A percentile compares a stretch with the other conserved stretches of the same genome.
Conservation (phyloP, 2,329 filamentous ascomycete species). For the Alternaria arbusti region DNA sequence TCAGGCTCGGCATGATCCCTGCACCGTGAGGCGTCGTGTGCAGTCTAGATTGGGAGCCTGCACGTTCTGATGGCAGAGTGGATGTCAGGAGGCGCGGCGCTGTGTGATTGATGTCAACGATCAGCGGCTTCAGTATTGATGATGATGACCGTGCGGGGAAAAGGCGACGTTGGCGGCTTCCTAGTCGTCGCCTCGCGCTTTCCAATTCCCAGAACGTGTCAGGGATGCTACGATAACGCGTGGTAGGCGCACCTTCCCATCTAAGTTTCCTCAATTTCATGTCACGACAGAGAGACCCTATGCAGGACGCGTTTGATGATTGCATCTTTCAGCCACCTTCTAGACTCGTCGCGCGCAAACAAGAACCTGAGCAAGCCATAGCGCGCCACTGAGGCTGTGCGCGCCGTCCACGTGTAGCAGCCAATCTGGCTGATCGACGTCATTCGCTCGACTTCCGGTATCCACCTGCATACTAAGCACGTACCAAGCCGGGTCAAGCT, state of each 20-base stretch:
- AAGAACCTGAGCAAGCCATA: neutral
- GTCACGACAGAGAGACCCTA: neutral
- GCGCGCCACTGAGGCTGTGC: slow-evolving; percentile 14
- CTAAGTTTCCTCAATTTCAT: neutral
- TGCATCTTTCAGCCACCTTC: neutral
- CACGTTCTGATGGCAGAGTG: neutral
- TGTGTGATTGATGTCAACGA: neutral
- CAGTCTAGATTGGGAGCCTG: neutral
- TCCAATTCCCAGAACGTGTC: neutral
- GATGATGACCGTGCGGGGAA: neutral
- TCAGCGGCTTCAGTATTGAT: neutral
- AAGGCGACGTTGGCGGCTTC: neutral
- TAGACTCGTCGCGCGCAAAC: neutral
- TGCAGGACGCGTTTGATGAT: neutral
- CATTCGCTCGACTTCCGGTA: slow-evolving; percentile 2
- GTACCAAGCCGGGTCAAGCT: slow-evolving; percentile 9
- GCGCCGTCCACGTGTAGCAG: neutral
- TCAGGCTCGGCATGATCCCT: neutral
- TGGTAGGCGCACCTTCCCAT: neutral
- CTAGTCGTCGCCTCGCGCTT: slow-evolving; percentile 1
- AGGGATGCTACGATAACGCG: neutral
- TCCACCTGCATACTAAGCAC: neutral
- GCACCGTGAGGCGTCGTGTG: neutral
- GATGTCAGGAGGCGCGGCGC: neutral
- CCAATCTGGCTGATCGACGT: slow-evolving; percentile 6